Evolutionary conservation across 768 basidiomycete genomes (phyloP).

Genomic region (Mycena floridula): DNA sequence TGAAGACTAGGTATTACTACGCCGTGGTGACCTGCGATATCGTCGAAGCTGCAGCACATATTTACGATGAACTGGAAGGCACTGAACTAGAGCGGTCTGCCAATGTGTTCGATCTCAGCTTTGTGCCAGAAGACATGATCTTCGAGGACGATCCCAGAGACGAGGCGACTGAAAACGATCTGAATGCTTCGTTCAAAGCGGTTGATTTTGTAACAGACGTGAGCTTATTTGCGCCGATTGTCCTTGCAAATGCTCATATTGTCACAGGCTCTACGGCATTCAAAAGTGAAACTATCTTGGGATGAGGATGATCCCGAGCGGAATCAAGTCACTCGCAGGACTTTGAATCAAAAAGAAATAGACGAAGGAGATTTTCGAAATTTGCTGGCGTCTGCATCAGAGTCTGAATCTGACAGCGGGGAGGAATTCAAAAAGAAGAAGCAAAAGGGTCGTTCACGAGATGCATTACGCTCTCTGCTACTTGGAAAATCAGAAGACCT

Average conservation of each 20-base stretch:
- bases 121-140: constrained; percentile 83
- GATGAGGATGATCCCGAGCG: constrained; percentile 95
- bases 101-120: constrained; percentile 93
- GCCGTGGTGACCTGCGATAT: constrained; percentile 89
- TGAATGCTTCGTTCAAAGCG: constrained; percentile 54
- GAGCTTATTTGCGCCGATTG: constrained; percentile 20
- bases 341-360: constrained; percentile 76
- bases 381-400: constrained; percentile 67
- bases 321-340: constrained; percentile 69
- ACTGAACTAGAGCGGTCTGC: constrained; percentile 96
- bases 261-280: constrained; percentile 86
- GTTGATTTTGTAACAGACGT: constrained; percentile 94
- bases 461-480: constrained; percentile 70
- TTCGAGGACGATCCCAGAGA: constrained; percentile 77
- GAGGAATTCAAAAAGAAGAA: constrained; percentile 19
- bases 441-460: constrained; percentile 47
- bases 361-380: constrained; percentile 88
- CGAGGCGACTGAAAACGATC: constrained; percentile 62
- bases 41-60: constrained; percentile 66
- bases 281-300: constrained; percentile 97
- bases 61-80: constrained; percentile 84
- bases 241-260: background rate
- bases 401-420: constrained; percentile 47
- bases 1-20: constrained; percentile 77
- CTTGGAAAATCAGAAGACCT: constrained; percentile 62